Evolutionary conservation across 768 basidiomycete species (phyloP).

Genomic region (Pulveroboletus sp.): DNA sequence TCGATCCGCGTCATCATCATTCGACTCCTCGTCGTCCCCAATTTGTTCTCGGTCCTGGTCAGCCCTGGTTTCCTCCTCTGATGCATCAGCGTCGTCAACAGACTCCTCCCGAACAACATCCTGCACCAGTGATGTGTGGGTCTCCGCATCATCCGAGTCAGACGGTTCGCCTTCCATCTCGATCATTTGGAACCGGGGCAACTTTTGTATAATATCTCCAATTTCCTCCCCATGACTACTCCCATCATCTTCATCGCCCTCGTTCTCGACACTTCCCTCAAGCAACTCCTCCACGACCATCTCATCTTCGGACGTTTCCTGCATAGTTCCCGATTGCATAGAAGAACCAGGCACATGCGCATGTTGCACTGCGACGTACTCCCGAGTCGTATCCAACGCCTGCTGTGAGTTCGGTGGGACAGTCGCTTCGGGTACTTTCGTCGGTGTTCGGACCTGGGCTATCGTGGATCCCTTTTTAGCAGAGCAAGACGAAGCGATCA

Average conservation of each 20-base stretch:
- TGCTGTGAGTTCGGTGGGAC: constrained; percentile 6
- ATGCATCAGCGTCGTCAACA: not conserved
- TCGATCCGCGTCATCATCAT: constrained; percentile 7
- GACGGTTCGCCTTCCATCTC: constrained; percentile 9
- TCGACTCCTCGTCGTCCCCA: not conserved
- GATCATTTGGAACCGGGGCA: constrained; percentile 12
- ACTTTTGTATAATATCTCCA: not conserved
- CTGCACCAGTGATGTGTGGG: constrained; percentile 14
- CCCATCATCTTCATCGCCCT: not conserved
- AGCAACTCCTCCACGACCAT: constrained; percentile 23
- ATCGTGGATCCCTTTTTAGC: not conserved
- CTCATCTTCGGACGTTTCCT: constrained; percentile 20
- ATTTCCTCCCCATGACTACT: not conserved
- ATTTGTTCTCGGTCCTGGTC: not conserved
- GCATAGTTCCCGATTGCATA: constrained; percentile 8
- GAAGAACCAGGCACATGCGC: constrained; percentile 8
- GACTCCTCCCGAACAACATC: not conserved
- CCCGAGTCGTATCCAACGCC: constrained; percentile 2
- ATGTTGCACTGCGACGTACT: not conserved
- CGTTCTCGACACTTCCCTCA: not conserved
- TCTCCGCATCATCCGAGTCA: constrained; percentile 30
- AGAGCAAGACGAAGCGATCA: constrained; percentile 19
- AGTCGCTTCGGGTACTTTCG: not conserved
- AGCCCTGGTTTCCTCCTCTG: not conserved
- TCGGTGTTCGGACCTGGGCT: not conserved